Conservation (phyloP, 257 asterid genomes). For the Solanum pimpinellifolium region DNA sequence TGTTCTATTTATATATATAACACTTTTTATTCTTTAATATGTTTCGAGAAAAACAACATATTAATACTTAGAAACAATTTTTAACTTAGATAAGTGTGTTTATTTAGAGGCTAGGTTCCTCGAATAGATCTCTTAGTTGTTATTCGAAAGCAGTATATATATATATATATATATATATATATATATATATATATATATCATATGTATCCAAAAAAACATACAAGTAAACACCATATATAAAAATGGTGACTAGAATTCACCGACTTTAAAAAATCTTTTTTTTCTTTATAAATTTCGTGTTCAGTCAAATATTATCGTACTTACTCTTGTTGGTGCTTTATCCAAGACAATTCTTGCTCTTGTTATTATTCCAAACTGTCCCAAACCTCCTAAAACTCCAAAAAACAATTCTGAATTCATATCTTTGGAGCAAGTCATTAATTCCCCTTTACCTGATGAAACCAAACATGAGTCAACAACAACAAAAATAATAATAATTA, state of each 20-base stretch:
- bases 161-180: too few relatives aligned
- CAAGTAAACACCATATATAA: neutral
- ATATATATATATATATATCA: neutral
- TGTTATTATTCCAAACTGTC: slow-evolving; percentile 55
- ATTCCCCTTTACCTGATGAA: slow-evolving; percentile 41
- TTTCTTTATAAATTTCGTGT: neutral
- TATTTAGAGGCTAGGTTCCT: too few relatives aligned
- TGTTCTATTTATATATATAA: neutral
- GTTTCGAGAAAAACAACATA: too few relatives aligned
- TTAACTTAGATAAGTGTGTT: neutral
- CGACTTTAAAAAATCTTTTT: neutral
- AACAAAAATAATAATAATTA: neutral
- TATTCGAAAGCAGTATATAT: neutral
- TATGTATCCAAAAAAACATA: neutral
- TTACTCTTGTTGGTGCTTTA: slow-evolving; percentile 42
- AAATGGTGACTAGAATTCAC: neutral
- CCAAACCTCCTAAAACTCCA: slow-evolving; percentile 52
- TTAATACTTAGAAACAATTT: too few relatives aligned
- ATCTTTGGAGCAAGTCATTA: slow-evolving; percentile 33
- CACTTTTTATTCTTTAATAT: neutral
- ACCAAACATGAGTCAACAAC: neutral
- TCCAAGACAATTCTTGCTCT: slow-evolving; percentile 42
- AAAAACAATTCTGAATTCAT: slow-evolving; percentile 32
- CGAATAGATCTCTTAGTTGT: neutral
- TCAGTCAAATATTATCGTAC: neutral